Percentiles rank a stretch among this genome's conserved stretches.
These are phyloP conservation scores for Peniophora sp. DNA, from an alignment of 1,284 basidiomycete species.

Conservation along the genomic window DNA sequence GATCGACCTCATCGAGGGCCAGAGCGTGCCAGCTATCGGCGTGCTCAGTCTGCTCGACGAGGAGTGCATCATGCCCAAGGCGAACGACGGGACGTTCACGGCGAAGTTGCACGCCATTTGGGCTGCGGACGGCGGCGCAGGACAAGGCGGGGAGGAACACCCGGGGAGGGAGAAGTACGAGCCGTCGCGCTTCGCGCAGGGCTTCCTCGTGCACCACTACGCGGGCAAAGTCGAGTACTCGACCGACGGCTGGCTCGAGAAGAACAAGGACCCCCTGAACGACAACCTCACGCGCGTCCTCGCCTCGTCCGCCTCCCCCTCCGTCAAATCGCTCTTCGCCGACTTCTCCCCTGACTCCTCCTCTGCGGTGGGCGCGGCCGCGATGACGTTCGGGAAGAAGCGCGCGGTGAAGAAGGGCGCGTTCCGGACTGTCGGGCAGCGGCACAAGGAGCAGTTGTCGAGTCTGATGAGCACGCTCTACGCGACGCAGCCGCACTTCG, in stretches of 20 bases:
- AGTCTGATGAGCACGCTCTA: constrained; percentile 90
- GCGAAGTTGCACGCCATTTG: constrained; percentile 82
- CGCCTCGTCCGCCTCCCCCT: constrained; percentile 76
- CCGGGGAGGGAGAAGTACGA: constrained; percentile 77
- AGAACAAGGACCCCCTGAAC: constrained; percentile 99
- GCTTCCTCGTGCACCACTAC: constrained; percentile 95
- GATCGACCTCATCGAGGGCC: constrained; percentile 94
- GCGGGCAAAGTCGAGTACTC: constrained; percentile 96
- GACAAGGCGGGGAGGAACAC: constrained; percentile 38
- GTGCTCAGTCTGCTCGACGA: constrained; percentile 94
- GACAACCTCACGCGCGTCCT: constrained; percentile 92
- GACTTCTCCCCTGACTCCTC: constrained; percentile 52
- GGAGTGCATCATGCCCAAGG: constrained; percentile 99
- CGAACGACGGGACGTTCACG: constrained; percentile 92
- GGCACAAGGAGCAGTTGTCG: constrained; percentile 94
- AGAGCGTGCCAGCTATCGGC: constrained; percentile 60
- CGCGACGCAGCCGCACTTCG: constrained; percentile 96
- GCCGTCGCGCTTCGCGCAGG: constrained; percentile 84
- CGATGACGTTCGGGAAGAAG: constrained; percentile 57
- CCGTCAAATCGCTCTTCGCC: constrained; percentile 78
- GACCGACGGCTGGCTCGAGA: constrained; percentile 96
- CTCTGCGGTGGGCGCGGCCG: constrained; percentile 26
- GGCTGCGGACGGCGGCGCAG: constrained; percentile 34
- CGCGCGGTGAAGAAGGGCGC: constrained; percentile 89
- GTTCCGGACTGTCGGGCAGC: constrained; percentile 92